Evolutionary conservation across 768 basidiomycete species (phyloP).

Genomic region (Exsudoporus frostii): DNA sequence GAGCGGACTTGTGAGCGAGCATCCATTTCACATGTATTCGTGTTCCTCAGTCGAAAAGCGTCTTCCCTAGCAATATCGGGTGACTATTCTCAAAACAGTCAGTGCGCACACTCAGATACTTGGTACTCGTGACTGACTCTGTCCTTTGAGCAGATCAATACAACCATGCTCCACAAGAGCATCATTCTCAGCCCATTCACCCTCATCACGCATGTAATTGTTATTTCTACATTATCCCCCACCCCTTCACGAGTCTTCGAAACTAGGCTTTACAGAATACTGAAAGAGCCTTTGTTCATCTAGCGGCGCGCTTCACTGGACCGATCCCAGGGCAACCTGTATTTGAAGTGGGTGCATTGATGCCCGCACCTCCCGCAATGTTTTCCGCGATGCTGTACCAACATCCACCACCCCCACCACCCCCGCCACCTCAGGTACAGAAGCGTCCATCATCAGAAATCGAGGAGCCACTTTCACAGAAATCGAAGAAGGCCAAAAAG

Average conservation of each 20-base stretch:
- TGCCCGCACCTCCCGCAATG: slow-evolving; percentile 28
- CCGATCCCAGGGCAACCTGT: slow-evolving; percentile 30
- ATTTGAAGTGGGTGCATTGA: slow-evolving; percentile 34
- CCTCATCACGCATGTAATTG: slow-evolving; percentile 34
- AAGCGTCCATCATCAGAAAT: slow-evolving; percentile 40
- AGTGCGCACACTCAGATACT: slow-evolving; percentile 27
- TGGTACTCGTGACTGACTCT: slow-evolving; percentile 16
- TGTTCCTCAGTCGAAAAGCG: slow-evolving; percentile 17
- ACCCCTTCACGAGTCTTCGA: slow-evolving; percentile 19
- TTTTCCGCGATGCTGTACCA: slow-evolving; percentile 30
- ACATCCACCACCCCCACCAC: slow-evolving; percentile 27
- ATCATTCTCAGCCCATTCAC: slow-evolving; percentile 28
- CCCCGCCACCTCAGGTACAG: slow-evolving; percentile 27
- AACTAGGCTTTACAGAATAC: slow-evolving; percentile 47
- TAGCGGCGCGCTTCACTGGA: slow-evolving; percentile 49
- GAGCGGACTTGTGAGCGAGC: slow-evolving; percentile 51
- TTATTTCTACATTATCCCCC: slow-evolving; percentile 20
- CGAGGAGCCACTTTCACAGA: slow-evolving; percentile 40
- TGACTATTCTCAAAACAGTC: slow-evolving; percentile 42
- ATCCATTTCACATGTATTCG: slow-evolving; percentile 7
- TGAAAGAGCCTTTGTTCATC: slow-evolving; percentile 56
- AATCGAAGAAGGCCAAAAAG: slow-evolving; percentile 47
- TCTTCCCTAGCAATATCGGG: slow-evolving; percentile 38
- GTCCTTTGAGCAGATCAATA: slow-evolving; percentile 28
- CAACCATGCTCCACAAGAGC: slow-evolving; percentile 33